Conservation (phyloP, 257 asterid species). For the Lavandula angustifolia region DNA sequence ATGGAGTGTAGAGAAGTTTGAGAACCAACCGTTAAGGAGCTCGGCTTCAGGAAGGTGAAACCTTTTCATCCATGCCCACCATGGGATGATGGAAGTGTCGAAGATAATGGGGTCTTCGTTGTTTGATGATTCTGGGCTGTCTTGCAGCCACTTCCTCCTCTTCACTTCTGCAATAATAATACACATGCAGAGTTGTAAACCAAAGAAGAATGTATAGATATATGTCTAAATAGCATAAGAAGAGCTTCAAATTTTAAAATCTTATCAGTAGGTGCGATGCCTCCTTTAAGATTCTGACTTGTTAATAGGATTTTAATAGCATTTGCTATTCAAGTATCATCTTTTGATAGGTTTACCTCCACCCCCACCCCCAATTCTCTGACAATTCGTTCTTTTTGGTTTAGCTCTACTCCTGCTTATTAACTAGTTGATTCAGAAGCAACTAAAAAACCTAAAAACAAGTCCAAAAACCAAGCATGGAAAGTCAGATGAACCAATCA, state of each 20-base stretch:
- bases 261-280: background rate
- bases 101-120: conserved; percentile 74
- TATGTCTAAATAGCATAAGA: background rate
- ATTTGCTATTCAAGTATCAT: no score
- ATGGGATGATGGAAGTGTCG: conserved; percentile 85
- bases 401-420: background rate
- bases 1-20: conserved; percentile 3
- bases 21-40: conserved; percentile 83
- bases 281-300: background rate
- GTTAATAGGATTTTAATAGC: background rate
- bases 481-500: background rate
- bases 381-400: no score
- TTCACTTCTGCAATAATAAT: conserved; percentile 66
- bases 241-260: no score
- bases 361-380: no score
- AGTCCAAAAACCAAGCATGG: background rate
- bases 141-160: conserved; percentile 92
- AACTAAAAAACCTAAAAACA: background rate
- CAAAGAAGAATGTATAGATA: conserved; percentile 1
- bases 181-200: conserved; percentile 8
- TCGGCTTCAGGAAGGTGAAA: conserved; percentile 99
- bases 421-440: background rate
- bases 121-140: conserved; percentile 75
- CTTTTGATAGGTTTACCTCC: no score
- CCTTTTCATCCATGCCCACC: conserved; percentile 98